Base-by-base conservation (phyloP, 352 stramenopile genomes). In the Globisporangium megalacanthum region DNA sequence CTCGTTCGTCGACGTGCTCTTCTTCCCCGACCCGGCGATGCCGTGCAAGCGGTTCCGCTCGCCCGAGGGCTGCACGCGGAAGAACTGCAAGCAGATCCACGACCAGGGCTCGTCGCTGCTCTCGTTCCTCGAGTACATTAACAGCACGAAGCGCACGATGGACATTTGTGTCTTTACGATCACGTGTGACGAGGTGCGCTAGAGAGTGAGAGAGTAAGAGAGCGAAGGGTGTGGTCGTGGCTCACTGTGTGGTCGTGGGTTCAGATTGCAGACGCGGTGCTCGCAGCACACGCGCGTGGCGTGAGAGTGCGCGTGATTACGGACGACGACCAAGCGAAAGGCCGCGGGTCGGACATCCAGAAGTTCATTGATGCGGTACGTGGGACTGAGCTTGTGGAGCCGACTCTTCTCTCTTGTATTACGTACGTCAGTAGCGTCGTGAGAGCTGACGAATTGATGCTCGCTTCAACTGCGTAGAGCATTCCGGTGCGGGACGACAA, bases 101-200 rank as follows among this genome's bases (percentile, higher is more conserved):
- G 71, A 85, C 53, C 63, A 78, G 56, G 66, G 68, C 56, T 86
- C 74, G 52, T 83, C 71, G 49, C 70, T 89, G 25, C 56, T 87
- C 60, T 81, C 68, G 44, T 58, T 89, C 35, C 60, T 89, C 33
- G 61, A 61, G 22, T 78, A 71, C 56, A 67, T 89, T 39, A 65
- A 73, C 17, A 60, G 49, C 3, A 70, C 76, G 29, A 77, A 64
- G 44, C 67, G 60, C 36, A 79, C 69, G 5, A 79, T 87, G 68
- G 79, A 89, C 47, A 78, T 89, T 44, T 85, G 74, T 52, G 79
- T 89, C 36, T 89, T 89, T 55, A 89, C 76, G 15, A 87, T 89
- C 65, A 89, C 79, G 0, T 87, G 76, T 39, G 75, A 89, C 36
- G 79, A 89, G 61, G 79, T 86, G 52, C 11, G 62, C 22, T 13